phyloP scores from a whole-genome alignment of 169 alveolate species.

The Plasmodium billcollinsi region DNA sequence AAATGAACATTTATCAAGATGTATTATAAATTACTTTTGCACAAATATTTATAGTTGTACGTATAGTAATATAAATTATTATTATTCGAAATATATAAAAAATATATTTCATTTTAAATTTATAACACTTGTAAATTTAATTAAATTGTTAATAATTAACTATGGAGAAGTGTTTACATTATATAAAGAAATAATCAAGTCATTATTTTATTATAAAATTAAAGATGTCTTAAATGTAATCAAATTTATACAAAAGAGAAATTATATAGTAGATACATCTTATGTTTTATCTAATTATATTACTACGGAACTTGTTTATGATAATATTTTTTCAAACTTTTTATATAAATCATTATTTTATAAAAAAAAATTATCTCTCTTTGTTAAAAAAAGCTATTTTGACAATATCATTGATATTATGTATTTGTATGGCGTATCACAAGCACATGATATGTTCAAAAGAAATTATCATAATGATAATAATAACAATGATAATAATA shows the following conservation, averaged over 20 bases:
- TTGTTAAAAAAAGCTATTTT: constrained; percentile 25
- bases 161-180: constrained; percentile 33
- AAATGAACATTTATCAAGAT: constrained; percentile 64
- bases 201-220: constrained; percentile 59
- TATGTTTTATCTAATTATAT: constrained; percentile 47
- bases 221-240: constrained; percentile 32
- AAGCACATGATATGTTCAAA: constrained; percentile 10
- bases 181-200: constrained; percentile 53
- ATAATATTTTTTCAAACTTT: constrained; percentile 52
- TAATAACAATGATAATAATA: constrained; percentile 8
- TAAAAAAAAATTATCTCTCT: constrained; percentile 54
- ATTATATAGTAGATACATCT: constrained; percentile 50
- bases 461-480: not conserved
- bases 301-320: constrained; percentile 24
- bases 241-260: constrained; percentile 25
- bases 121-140: constrained; percentile 55
- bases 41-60: constrained; percentile 67
- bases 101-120: constrained; percentile 49
- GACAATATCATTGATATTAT: constrained; percentile 47
- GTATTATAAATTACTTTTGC: constrained; percentile 41
- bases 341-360: constrained; percentile 66
- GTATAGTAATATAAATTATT: constrained; percentile 66
- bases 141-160: constrained; percentile 55
- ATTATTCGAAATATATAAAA: constrained; percentile 59
- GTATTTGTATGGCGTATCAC: constrained; percentile 25